These are phyloP conservation scores for Teunomyces pallodes DNA, from an alignment of 805 yeast genomes.

Conservation along the genomic window DNA sequence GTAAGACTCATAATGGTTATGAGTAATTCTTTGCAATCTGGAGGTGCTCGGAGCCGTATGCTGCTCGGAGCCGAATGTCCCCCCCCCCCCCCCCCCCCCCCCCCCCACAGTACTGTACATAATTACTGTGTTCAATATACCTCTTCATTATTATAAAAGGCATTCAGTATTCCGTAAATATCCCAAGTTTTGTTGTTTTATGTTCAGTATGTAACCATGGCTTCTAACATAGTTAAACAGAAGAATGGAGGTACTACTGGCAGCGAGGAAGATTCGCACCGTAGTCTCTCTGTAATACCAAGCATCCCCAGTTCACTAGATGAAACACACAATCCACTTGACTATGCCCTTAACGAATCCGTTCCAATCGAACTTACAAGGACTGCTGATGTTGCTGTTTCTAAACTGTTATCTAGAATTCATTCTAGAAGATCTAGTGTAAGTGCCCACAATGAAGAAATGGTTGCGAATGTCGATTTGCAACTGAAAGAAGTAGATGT, in stretches of 20 bases:
- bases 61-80: too few species aligned
- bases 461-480: neutral
- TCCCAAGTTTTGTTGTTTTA: neutral
- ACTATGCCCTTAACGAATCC: neutral
- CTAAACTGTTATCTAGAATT: slow-evolving; percentile 16
- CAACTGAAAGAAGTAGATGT: neutral
- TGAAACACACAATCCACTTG: neutral
- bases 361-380: slow-evolving; percentile 18
- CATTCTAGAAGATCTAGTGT: slow-evolving; percentile 15
- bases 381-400: slow-evolving; percentile 19
- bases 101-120: too few species aligned
- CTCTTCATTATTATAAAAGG: too few species aligned
- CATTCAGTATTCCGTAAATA: too few species aligned
- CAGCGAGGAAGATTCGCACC: neutral
- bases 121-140: too few species aligned
- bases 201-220: neutral
- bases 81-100: too few species aligned
- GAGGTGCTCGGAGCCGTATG: too few species aligned
- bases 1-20: too few species aligned
- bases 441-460: neutral
- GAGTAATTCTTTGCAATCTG: too few species aligned
- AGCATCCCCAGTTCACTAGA: neutral
- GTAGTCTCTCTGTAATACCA: neutral
- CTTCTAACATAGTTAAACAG: neutral
- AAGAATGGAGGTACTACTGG: neutral